phyloP scores from a whole-genome alignment of 208 protist genomes.

The Acanthamoeba healyi region DNA sequence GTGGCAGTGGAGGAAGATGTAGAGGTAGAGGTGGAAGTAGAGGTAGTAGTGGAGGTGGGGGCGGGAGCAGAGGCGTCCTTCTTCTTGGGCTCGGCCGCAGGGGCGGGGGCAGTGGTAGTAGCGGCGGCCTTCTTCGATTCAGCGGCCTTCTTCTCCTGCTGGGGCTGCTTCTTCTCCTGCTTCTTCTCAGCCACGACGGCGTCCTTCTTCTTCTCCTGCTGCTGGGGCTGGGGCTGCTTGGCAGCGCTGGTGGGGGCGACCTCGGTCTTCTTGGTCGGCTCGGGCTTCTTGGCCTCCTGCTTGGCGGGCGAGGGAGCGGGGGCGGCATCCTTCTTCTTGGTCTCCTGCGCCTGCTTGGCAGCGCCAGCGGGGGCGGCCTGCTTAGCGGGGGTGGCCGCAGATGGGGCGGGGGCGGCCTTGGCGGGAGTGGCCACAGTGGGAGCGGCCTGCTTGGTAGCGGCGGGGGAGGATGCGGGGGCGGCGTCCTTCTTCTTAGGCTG shows the following conservation, averaged over 20 bases:
- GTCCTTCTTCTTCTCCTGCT: not conserved
- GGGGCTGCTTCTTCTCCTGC: not conserved
- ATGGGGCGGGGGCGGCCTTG: not conserved
- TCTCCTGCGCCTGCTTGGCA: not conserved
- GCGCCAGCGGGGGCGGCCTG: not conserved
- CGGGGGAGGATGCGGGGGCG: not conserved
- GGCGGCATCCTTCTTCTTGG: conserved; percentile 7
- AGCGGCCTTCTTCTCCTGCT: not conserved
- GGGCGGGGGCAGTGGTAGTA: not conserved
- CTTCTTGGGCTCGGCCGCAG: not conserved
- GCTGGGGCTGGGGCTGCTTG: not conserved
- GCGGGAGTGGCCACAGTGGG: not conserved
- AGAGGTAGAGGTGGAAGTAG: not conserved
- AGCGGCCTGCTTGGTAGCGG: not conserved
- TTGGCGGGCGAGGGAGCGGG: not conserved
- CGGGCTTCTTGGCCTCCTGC: not conserved
- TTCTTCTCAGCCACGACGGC: not conserved
- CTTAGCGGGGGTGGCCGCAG: not conserved
- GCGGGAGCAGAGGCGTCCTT: not conserved
- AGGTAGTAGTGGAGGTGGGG: not conserved
- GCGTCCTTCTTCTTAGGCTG: not conserved
- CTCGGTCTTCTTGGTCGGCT: not conserved
- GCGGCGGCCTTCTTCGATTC: not conserved
- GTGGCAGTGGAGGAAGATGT: not conserved
- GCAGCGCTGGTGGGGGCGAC: not conserved